Conservation (phyloP, 352 stramenopile genomes). For the Globisporangium lucens region DNA sequence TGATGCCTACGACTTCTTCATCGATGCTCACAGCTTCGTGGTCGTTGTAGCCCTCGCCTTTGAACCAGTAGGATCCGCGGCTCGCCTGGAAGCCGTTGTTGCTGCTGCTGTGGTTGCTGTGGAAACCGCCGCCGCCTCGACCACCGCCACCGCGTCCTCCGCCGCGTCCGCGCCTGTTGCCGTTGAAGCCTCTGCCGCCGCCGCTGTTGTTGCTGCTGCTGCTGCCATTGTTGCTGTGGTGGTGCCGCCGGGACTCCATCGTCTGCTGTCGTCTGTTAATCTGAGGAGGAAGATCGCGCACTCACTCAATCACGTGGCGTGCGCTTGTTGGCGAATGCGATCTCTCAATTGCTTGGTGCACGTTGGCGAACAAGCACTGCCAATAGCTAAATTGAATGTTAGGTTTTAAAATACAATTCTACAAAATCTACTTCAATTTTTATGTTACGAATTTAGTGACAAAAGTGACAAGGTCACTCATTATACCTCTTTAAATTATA, state of each 20-base stretch:
- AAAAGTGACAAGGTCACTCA: too few species aligned
- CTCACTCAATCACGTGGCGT: background rate
- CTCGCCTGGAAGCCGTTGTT: slow-evolving; percentile 4
- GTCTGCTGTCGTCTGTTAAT: background rate
- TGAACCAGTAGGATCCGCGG: slow-evolving; percentile 40
- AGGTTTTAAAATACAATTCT: too few species aligned
- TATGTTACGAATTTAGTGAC: too few species aligned
- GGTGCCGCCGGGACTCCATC: slow-evolving; percentile 13
- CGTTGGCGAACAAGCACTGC: too few species aligned
- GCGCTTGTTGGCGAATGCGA: background rate
- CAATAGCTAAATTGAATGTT: too few species aligned
- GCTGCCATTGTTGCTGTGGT: slow-evolving; percentile 11
- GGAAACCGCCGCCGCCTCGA: slow-evolving; percentile 13
- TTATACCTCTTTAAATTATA: too few species aligned
- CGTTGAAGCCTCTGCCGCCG: slow-evolving; percentile 16
- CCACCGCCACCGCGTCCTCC: slow-evolving; percentile 19
- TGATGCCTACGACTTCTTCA: slow-evolving; percentile 62
- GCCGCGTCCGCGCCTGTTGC: slow-evolving; percentile 21
- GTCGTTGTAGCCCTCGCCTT: slow-evolving; percentile 65
- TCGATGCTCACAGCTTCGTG: slow-evolving; percentile 55
- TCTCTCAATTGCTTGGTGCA: too few species aligned
- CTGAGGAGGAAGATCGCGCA: background rate
- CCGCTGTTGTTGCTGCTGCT: background rate
- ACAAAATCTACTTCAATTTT: too few species aligned
- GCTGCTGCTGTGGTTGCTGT: slow-evolving; percentile 4